phyloP scores from a whole-genome alignment of 1,284 basidiomycete species.

The Xanthoconium separans region DNA sequence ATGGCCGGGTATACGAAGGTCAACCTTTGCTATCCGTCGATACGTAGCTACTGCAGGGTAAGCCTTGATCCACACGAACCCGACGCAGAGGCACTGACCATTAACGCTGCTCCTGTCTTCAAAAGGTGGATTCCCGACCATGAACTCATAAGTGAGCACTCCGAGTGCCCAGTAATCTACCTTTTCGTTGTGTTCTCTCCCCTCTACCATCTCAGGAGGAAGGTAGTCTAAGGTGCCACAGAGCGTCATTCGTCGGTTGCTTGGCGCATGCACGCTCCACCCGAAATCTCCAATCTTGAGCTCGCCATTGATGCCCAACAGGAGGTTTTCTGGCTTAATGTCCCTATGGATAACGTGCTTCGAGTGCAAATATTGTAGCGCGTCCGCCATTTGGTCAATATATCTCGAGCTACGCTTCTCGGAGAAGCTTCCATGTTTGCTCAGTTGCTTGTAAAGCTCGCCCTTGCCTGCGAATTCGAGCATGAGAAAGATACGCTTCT shows the following conservation, averaged over 20 bases:
- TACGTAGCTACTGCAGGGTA: conserved; percentile 68
- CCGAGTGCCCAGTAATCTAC: conserved; percentile 98
- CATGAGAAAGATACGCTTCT: conserved; percentile 98
- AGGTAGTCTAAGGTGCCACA: conserved; percentile 98
- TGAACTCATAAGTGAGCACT: conserved; percentile 94
- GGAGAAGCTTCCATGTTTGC: conserved; percentile 81
- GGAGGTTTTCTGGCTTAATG: conserved; percentile 98
- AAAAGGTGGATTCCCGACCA: conserved; percentile 91
- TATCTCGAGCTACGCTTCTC: conserved; percentile 88
- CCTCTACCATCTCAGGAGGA: conserved; percentile 98
- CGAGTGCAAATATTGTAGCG: conserved; percentile 86
- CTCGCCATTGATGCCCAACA: conserved; percentile 94
- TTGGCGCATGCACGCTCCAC: conserved; percentile 98
- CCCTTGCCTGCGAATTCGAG: conserved; percentile 96
- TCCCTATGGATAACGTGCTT: conserved; percentile 99
- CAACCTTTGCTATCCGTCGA: conserved; percentile 79
- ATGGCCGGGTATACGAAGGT: conserved; percentile 71
- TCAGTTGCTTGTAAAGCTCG: conserved; percentile 94
- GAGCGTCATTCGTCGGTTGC: conserved; percentile 83
- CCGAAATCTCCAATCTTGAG: conserved; percentile 99
- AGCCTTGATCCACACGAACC: background rate
- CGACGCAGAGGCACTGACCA: conserved; percentile 45
- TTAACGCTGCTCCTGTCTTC: conserved; percentile 81
- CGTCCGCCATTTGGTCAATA: conserved; percentile 98
- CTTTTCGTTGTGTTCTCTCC: conserved; percentile 81